Evolutionary conservation across 176 grass and related monocot species (phyloP).

Genomic region (Pontederia paniculata): DNA sequence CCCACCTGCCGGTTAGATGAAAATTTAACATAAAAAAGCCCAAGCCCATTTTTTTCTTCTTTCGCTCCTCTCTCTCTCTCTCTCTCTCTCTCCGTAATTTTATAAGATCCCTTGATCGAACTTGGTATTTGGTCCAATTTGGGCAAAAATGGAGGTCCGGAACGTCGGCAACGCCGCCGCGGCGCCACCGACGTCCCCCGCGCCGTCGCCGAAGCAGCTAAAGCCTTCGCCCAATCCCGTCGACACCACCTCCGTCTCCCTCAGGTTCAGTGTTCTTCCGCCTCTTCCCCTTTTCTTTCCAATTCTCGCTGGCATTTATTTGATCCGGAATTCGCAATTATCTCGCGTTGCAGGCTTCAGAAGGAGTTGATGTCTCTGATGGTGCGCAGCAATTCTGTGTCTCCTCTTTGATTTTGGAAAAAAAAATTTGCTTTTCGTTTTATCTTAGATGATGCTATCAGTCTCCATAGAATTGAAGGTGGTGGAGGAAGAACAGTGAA

Average conservation of each 20-base stretch:
- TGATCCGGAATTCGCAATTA: not conserved
- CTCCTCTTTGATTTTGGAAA: not conserved
- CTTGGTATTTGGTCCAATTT: not conserved
- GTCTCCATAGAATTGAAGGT: too few relatives aligned
- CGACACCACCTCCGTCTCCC: conserved; percentile 23
- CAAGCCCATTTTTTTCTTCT: too few relatives aligned
- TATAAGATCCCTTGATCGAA: not conserved
- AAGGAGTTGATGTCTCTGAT: conserved; percentile 20
- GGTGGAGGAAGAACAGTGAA: too few relatives aligned
- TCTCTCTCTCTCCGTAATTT: conserved; percentile 1
- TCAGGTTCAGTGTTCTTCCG: not conserved
- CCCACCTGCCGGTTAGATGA: not conserved
- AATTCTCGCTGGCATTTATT: not conserved
- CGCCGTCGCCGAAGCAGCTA: conserved; percentile 8
- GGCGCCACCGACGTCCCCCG: conserved; percentile 6
- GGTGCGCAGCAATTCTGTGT: not conserved
- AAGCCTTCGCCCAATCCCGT: conserved; percentile 20
- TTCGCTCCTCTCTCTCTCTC: not conserved
- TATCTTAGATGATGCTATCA: too few relatives aligned
- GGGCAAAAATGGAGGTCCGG: conserved; percentile 12
- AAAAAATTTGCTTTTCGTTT: not conserved
- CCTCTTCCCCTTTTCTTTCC: not conserved
- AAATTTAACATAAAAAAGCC: not conserved
- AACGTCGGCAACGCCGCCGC: conserved; percentile 13
- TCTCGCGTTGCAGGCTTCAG: conserved; percentile 16